Evolutionary conservation across 2,329 filamentous ascomycete species (phyloP).

Genomic region (Pseudogymnoascus sp.): DNA sequence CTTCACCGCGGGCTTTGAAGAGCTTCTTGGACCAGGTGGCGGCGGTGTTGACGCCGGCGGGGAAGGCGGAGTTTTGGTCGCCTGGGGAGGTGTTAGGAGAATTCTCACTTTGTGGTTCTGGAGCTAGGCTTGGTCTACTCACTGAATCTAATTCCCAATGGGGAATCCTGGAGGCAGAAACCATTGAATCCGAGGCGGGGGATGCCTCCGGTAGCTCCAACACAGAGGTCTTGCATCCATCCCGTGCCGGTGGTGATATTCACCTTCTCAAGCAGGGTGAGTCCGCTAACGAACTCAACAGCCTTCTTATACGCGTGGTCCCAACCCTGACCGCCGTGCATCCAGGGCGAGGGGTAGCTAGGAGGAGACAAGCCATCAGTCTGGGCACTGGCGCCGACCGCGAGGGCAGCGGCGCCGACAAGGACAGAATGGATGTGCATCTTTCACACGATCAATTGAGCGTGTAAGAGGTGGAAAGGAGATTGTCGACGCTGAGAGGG

Average conservation of each 20-base stretch:
- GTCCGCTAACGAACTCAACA: constrained; percentile 57
- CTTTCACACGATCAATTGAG: not conserved
- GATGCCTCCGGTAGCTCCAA: constrained; percentile 27
- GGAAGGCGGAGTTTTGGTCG: constrained; percentile 69
- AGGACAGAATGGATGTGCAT: constrained; percentile 1
- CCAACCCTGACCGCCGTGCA: constrained; percentile 43
- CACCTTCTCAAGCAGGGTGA: constrained; percentile 80
- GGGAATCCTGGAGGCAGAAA: constrained; percentile 29
- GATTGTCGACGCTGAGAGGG: constrained; percentile 1
- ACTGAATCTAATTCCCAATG: constrained; percentile 46
- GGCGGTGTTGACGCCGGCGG: constrained; percentile 66
- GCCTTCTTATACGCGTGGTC: constrained; percentile 65
- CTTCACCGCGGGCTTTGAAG: constrained; percentile 60
- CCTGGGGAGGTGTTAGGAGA: constrained; percentile 59
- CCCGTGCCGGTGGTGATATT: constrained; percentile 81
- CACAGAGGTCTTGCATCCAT: constrained; percentile 23
- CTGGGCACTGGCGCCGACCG: not conserved
- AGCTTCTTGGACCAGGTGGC: constrained; percentile 69
- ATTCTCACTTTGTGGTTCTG: constrained; percentile 27
- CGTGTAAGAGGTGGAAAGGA: not conserved
- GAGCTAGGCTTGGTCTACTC: constrained; percentile 61
- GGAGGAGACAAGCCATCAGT: constrained; percentile 23
- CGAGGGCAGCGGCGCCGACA: constrained; percentile 2
- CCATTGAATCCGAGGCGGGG: constrained; percentile 28
- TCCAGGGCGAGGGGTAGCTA: constrained; percentile 30